These are phyloP conservation scores for Cladobotryum protrusum DNA, from an alignment of 2,329 filamentous ascomycete genomes.

Conservation along the genomic window DNA sequence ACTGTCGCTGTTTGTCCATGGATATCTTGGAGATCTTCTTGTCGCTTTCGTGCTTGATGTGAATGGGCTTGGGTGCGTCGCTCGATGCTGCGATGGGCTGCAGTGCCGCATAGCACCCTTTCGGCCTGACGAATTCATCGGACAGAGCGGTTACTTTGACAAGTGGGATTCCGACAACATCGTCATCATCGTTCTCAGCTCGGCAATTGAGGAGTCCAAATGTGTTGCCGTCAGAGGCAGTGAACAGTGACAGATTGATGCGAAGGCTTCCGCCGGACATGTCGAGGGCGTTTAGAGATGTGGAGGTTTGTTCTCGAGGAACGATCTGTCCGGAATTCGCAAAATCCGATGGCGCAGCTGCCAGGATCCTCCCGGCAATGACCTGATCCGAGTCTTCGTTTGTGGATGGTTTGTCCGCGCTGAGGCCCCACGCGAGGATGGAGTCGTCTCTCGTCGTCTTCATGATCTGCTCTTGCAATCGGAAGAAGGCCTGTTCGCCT, in stretches of 20 bases:
- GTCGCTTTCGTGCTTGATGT: constrained; percentile 2
- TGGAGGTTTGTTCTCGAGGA: not conserved
- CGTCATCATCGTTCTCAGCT: not conserved
- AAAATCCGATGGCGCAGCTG: constrained; percentile 6
- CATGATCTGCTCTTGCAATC: constrained; percentile 16
- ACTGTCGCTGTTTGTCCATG: not conserved
- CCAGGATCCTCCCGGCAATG: not conserved
- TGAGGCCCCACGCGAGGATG: constrained; percentile 15
- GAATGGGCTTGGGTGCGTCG: not conserved
- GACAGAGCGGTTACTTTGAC: not conserved
- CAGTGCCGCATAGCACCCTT: not conserved
- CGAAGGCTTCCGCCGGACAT: constrained; percentile 9
- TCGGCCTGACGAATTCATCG: constrained; percentile 6
- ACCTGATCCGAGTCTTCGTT: not conserved
- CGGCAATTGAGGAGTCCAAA: constrained; percentile 10
- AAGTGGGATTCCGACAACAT: constrained; percentile 7
- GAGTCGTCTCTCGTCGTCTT: constrained; percentile 14
- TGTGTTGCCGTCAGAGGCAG: not conserved
- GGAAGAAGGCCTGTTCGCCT: constrained; percentile 12
- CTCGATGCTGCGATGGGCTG: not conserved
- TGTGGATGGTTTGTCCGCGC: not conserved
- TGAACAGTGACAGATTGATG: not conserved
- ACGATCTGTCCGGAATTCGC: constrained; percentile 8
- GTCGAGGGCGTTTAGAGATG: constrained; percentile 2
- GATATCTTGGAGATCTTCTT: not conserved